Conservation (phyloP, 352 stramenopile species). For the Globisporangium takayamanum region DNA sequence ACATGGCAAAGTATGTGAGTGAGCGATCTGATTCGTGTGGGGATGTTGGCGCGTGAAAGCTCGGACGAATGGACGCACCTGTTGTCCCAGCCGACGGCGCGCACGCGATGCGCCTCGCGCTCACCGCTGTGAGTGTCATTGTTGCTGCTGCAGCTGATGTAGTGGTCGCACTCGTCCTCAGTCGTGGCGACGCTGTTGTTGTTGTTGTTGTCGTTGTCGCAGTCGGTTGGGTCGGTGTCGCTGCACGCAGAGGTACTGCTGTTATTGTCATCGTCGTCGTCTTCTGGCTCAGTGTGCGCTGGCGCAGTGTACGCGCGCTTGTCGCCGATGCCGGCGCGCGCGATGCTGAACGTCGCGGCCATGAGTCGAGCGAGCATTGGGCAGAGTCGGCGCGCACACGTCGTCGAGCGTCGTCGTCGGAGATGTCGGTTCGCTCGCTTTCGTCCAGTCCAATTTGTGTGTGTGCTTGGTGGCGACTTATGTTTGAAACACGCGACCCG, state of each 20-base stretch:
- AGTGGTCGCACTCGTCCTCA: neutral
- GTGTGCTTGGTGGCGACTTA: neutral
- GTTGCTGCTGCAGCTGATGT: neutral
- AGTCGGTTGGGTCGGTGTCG: neutral
- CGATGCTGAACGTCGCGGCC: constrained; percentile 16
- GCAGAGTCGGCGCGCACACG: neutral
- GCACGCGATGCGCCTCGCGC: constrained; percentile 16
- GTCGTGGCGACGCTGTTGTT: neutral
- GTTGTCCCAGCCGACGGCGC: constrained; percentile 24
- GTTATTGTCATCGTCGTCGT: neutral
- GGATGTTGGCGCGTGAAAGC: neutral
- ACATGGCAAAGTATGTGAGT: neutral
- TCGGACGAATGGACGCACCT: constrained; percentile 13
- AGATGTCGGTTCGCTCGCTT: neutral
- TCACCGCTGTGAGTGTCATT: constrained; percentile 3
- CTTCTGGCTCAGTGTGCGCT: neutral
- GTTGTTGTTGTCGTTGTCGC: neutral
- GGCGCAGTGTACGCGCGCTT: neutral
- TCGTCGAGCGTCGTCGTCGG: neutral
- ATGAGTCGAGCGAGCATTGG: constrained; percentile 19
- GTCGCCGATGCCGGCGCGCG: neutral
- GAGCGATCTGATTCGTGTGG: neutral
- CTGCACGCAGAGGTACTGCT: neutral
- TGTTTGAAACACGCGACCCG: neutral
- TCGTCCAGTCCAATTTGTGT: neutral